Evolutionary conservation across 2,329 filamentous ascomycete genomes (phyloP), one percentile per base, ranked within the genome.

Genomic region (Fusarium caatingaense): DNA sequence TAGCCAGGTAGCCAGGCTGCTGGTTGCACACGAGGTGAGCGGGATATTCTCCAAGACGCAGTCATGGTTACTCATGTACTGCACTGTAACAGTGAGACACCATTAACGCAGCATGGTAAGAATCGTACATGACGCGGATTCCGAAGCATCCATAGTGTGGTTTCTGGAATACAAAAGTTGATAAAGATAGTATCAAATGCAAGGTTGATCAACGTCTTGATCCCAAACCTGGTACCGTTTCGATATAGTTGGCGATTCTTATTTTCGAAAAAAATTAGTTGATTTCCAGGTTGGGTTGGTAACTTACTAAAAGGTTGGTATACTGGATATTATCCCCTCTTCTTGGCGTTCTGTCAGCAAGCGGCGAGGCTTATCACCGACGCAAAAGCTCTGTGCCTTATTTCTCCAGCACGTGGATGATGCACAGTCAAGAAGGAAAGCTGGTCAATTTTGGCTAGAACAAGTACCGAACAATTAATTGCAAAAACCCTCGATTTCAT

Each of bases 121-220:
- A 28, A 58, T 23, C 40, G 34, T 44, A 41, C 61, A 66, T 54
- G 23, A 30, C 44, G 40, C 27, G 41, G 27, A 49, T 30, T 62
- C 45, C 44, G n/a, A 40, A 37, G 10, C 8, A 51, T 15, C 20
- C 12, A 41, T 25, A 53, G 44, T 30, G 37, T 44, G 20, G 49
- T 60, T 45, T 56, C 53, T 49, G 32, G 55, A 47, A 57, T 44
- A 54, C 53, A 62, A 34, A 11, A 60, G 16, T 45, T 37, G 55
- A 68, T 56, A 62, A 69, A 69, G 56, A 71, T 71, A 67, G 64
- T 30, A 58, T 62, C 53, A 56, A 42, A 48, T 59, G 23, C 20
- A 28, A 63, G 48, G 12, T 41, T 27, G 23, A 16, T 18, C 34
- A 37, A 37, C 34, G 34, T 37, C 34, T 37, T n/a, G 18, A 7